Evolutionary conservation across 805 yeast species (phyloP), one percentile per base, ranked within the genome.

Genomic region (Pichia gijzeniarum): DNA sequence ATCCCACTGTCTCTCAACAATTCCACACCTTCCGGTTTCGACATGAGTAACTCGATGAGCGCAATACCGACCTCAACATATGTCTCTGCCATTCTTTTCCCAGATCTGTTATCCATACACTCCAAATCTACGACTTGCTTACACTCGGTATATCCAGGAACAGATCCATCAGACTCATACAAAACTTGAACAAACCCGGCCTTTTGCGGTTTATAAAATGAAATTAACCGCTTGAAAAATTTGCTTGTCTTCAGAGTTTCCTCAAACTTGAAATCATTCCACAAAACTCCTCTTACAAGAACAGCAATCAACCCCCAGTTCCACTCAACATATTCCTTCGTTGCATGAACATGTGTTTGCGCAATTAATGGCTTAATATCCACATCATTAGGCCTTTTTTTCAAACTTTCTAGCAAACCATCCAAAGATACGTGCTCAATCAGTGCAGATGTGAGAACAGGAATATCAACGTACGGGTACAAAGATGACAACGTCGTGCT

Each of bases 121-220:
- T 40, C 43, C 14, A 34, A 17, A 20, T 34, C 39, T 21, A 41
- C 20, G 18, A 30, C 25, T 21, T 34, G 35, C 17, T 37, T 18
- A 27, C 18, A 28, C 27, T 35, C 38, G 5, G 21, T 27, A 28
- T 35, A 41, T 16, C 44, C 44, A 34, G 44, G 44, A 25, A 41
- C 25, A 1, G 33, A 14, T 4, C 44, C 41, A 3, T 6, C 19
- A 3, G 41, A 39, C n/a, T 7, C 10, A 32, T 39, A 39, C 6
- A 9, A 4, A 2, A 46, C 31, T 16, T 34, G 31, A 14, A 85
- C 70, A 62, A 89, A 91, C 45, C 96, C 69, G 55, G 82, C 79
- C 63, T 95, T 90, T 67, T 90, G 84, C 0, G 99, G 99, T 44
- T 98, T 71, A 60, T 80, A 91, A 60, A 91, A 93, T 2, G 95